Evolutionary conservation across 768 basidiomycete species (phyloP), one percentile per base, ranked within the genome.

Genomic region (Boletus vinaceobasis): DNA sequence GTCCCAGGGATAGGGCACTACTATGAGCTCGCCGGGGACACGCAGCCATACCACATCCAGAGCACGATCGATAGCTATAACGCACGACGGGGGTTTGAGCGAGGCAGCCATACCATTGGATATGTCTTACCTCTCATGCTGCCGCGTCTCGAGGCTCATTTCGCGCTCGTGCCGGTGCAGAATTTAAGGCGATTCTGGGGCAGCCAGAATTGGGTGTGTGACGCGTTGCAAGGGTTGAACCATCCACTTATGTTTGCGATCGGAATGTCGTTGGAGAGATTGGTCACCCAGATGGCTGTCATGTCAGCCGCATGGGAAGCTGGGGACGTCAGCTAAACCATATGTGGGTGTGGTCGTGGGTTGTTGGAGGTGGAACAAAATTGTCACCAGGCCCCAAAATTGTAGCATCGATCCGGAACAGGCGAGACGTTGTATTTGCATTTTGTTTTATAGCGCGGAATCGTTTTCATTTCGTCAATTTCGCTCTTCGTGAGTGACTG

Each of bases 91-190:
- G 50, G 54, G 0, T 32, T 37, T 8, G 53, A 60, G 21, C 42
- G 49, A 36, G 59, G 59, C 13, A 61, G 29, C 29, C 53, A 60
- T 36, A 49, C 39, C 14, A 27, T 60, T 23, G 59, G 59, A 35
- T 60, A 39, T 36, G 33, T 60, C 27, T 27, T n/a, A 8, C 59
- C 53, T 2, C 5, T 1, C 3, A 48, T 48, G 59, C 10, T 60
- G 13, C 49, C 59, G 0, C 3, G 17, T 26, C 54, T 60, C 4
- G 53, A 56, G 38, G 50, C 53, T 7, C 59, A 42, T 29, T 43
- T 61, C 3, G 45, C 47, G 15, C 31, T 39, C 42, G 38, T 44
- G 0, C 29, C 23, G n/a, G 29, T 56, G n/a, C 27, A 42, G 1
- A 32, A n/a, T 15, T 3, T 2, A 2, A 32, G 6, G 8, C 29